Conservation (phyloP, 192 early-diverging fungal genomes). For the Entomortierella beljakovae region DNA sequence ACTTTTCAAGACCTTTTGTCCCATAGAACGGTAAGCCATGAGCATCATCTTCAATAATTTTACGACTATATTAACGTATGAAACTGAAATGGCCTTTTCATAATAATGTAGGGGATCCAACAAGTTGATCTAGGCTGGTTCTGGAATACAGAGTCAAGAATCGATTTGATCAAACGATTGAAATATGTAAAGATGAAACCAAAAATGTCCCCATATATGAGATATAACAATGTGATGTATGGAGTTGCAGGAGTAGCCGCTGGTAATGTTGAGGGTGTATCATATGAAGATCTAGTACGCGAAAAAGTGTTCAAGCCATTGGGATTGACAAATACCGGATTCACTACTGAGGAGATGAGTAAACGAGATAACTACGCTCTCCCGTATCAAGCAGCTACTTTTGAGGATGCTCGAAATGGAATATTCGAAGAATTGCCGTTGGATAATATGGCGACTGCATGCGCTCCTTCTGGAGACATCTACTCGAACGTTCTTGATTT, state of each 20-base stretch:
- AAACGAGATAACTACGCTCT: constrained; percentile 14
- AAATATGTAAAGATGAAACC: neutral
- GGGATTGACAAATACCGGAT: constrained; percentile 21
- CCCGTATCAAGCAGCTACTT: constrained; percentile 4
- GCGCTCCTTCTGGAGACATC: constrained; percentile 18
- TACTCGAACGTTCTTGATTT: constrained; percentile 31
- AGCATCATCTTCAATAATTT: too few relatives aligned
- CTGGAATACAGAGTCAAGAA: neutral
- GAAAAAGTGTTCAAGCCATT: constrained; percentile 17
- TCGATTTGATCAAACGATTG: constrained; percentile 19
- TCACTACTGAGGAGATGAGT: constrained; percentile 13
- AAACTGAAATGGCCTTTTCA: neutral
- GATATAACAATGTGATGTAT: constrained; percentile 34
- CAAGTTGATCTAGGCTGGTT: constrained; percentile 7
- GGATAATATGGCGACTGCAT: neutral
- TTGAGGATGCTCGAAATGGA: constrained; percentile 37
- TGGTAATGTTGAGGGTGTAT: constrained; percentile 11
- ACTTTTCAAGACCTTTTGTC: constrained; percentile 22
- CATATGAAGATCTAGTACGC: constrained; percentile 12
- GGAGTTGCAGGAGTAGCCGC: constrained; percentile 39
- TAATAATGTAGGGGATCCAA: constrained; percentile 2
- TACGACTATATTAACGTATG: neutral
- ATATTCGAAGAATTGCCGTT: constrained; percentile 11
- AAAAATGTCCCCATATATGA: neutral
- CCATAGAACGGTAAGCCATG: constrained; percentile 30